Evolutionary conservation across 2,329 filamentous ascomycete species (phyloP), one percentile per base, ranked within the genome.

Genomic region (Fusarium sp.): DNA sequence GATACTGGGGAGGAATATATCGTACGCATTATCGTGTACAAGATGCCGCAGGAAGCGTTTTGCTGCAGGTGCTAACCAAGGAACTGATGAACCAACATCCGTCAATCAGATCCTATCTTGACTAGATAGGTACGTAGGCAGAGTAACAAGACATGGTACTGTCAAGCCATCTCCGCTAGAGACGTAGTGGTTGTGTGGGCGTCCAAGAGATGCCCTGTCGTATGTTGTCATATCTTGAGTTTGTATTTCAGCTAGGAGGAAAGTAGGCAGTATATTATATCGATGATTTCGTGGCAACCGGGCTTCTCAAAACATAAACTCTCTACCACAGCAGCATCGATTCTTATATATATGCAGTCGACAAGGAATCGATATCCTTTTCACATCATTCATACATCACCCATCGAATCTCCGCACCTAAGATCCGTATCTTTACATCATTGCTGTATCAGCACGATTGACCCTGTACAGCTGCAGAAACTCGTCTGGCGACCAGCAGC

Each of bases 111-210:
- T 45, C 64, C 45, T 51, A 50, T 53, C 42, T 53, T 40, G 46
- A 53, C 58, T 68, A 46, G 59, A 29, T 40, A 51, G 52, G 30
- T 38, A 25, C 22, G 32, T 16, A 52, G 50, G 50, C 20, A 52
- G 22, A 52, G 34, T 20, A 43, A 27, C 24, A 49, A 44, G 45
- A 52, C 32, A 32, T 40, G 11, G 55, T 30, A 42, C 18, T 38
- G 34, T 38, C 34, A 66, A 66, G 60, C 50, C 43, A 45, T 40
- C 45, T 32, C 32, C 59, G 44, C 68, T 60, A 65, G 47, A 55
- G 25, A 32, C 51, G 68, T 69, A 61, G 45, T 72, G 68, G 68
- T 59, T 71, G 68, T 46, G 68, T 69, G 55, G 68, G 54, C 43
- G 49, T 49, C 49, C 38, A 51, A 43, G 51, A 68, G 68, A 53